phyloP scores from a whole-genome alignment of 2,329 filamentous ascomycete genomes.

The Penicillium olsonii region DNA sequence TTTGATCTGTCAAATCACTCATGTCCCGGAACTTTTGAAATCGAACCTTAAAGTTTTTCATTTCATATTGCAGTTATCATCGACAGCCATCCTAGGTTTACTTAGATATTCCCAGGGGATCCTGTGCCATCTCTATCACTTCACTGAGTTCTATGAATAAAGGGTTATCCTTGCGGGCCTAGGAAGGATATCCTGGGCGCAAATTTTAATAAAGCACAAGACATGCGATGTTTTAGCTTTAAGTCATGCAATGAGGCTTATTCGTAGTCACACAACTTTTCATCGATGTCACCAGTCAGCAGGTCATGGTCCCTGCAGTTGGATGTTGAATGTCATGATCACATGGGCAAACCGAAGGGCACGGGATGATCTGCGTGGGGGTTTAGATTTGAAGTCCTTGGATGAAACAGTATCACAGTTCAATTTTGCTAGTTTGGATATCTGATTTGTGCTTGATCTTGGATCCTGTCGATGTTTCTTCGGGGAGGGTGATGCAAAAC shows the following conservation, averaged over 20 bases:
- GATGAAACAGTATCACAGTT: neutral
- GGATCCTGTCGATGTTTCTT: conserved; percentile 4
- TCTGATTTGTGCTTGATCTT: neutral
- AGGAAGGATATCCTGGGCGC: conserved; percentile 2
- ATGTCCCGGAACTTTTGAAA: too few species aligned
- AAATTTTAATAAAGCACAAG: conserved; percentile 2
- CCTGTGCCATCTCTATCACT: neutral
- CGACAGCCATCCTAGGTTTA: too few species aligned
- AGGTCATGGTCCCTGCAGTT: conserved; percentile 3
- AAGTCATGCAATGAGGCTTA: neutral
- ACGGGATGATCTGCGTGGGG: neutral
- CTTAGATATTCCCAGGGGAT: neutral
- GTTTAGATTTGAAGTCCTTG: neutral
- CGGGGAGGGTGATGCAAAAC: conserved; percentile 13
- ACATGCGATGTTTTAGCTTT: neutral
- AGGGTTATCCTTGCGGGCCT: neutral
- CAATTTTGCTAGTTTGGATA: neutral
- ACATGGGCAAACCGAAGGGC: conserved; percentile 1
- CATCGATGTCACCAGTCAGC: conserved; percentile 3
- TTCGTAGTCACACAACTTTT: conserved; percentile 1
- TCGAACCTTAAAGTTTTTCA: too few species aligned
- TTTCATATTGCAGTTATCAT: too few species aligned
- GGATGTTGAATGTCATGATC: neutral
- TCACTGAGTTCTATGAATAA: neutral
- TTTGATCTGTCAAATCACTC: neutral